Evolutionary conservation across 2,329 filamentous ascomycete species (phyloP), one percentile per base, ranked within the genome.

Genomic region (Tolypocladium guangdongense): DNA sequence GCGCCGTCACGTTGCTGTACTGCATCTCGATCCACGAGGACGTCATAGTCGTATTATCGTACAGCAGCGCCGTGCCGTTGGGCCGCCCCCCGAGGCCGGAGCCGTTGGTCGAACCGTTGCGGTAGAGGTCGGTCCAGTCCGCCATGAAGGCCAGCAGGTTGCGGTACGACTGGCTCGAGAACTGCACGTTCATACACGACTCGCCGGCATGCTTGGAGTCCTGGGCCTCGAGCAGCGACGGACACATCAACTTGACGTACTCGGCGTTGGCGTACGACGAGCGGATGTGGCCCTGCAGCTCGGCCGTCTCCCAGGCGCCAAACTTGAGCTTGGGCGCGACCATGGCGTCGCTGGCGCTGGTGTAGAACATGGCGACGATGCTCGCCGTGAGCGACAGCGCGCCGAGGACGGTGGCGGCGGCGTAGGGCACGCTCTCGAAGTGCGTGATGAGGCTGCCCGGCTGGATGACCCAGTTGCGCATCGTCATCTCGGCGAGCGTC

Each of bases 381-480:
- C 87, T 82, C 2, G 84, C 84, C 1, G 81, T 70, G 16, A 92
- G 66, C 0, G 84, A 81, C 2, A 90, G 62, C 1, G 76, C 63
- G 0, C 88, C 88, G 1, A 91, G 69, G 0, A 87, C 59, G 0
- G 84, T 86, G 1, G 80, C 58, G 0, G 75, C 83, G 0, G 84
- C 84, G 55, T 86, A 84, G 6, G 78, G 76, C 1, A 90, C 70
- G 4, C 78, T 80, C 56, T 84, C 76, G 67, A 76, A 86, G 59
- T 88, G 83, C 0, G 84, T 87, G 22, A 92, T 72, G 57, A 92
- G 73, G 0, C 82, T 85, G 0, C 88, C 88, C 0, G 87, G 86
- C 66, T 86, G 82, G 48, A 84, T 80, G 22, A 86, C 78, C 88
- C 87, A 92, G 45, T 78, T 78, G 48, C 87, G 78, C 86, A 92